Evolutionary conservation across 1,284 basidiomycete genomes (phyloP).

Genomic region (Ceraceosorus bombacis): DNA sequence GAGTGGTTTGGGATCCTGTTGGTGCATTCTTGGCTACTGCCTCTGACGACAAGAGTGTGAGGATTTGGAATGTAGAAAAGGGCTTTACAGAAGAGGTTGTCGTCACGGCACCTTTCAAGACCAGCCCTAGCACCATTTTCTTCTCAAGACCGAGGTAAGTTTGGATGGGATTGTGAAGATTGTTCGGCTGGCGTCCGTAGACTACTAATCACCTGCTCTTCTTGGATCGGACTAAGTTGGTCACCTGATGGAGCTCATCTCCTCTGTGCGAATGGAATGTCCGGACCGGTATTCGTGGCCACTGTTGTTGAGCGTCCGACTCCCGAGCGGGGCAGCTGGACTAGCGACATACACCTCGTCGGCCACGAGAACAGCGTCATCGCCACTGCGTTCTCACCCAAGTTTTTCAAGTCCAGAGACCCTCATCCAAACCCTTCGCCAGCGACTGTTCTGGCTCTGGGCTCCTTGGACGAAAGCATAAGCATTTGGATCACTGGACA

Average conservation of each 20-base stretch:
- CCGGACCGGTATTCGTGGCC: slow-evolving; percentile 94
- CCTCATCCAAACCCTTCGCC: slow-evolving; percentile 19
- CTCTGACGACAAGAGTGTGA: slow-evolving; percentile 90
- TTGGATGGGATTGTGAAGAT: neutral
- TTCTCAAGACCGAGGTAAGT: slow-evolving; percentile 77
- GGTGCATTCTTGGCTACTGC: slow-evolving; percentile 74
- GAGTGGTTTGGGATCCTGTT: slow-evolving; percentile 95
- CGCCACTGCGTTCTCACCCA: slow-evolving; percentile 54
- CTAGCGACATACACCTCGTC: slow-evolving; percentile 61
- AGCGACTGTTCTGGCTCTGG: slow-evolving; percentile 36
- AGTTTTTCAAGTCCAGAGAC: slow-evolving; percentile 25
- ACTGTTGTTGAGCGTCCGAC: slow-evolving; percentile 61
- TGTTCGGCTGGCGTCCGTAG: slow-evolving; percentile 4
- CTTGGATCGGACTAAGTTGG: slow-evolving; percentile 60
- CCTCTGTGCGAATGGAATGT: slow-evolving; percentile 92
- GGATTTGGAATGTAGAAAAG: slow-evolving; percentile 80
- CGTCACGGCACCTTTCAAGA: slow-evolving; percentile 80
- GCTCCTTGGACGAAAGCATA: slow-evolving; percentile 27
- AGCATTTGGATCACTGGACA: slow-evolving; percentile 51
- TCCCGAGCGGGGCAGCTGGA: slow-evolving; percentile 57
- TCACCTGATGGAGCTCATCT: slow-evolving; percentile 97
- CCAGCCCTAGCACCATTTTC: slow-evolving; percentile 90
- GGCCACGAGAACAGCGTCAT: slow-evolving; percentile 98
- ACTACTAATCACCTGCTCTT: slow-evolving; percentile 3
- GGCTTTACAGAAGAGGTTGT: slow-evolving; percentile 82